A percentile compares a stretch with the other conserved stretches of the same genome.
Conservation (phyloP, 805 yeast genomes). For the Saturnispora zaruensis region DNA sequence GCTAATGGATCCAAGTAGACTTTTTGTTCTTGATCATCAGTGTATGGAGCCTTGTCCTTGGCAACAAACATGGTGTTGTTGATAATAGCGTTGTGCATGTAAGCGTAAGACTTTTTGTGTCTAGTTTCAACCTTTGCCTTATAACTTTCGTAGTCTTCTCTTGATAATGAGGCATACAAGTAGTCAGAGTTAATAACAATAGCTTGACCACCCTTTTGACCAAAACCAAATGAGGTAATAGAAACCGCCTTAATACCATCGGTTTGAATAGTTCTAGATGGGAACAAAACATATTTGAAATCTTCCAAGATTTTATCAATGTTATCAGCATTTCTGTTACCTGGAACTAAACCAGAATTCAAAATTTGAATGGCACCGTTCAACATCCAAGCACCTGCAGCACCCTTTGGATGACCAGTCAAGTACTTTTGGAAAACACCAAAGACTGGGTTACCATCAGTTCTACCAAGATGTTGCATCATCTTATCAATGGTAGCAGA, state of each 20-base stretch:
- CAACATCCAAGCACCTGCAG: slow-evolving; percentile 99
- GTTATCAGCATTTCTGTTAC: slow-evolving; percentile 98
- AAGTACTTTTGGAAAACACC: slow-evolving; percentile 99
- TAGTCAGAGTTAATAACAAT: slow-evolving; percentile 88
- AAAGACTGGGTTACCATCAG: slow-evolving; percentile 94
- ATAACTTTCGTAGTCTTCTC: slow-evolving; percentile 63
- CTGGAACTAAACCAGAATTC: slow-evolving; percentile 86
- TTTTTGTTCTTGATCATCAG: slow-evolving; percentile 75
- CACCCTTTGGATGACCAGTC: slow-evolving; percentile 99
- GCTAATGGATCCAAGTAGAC: slow-evolving; percentile 97
- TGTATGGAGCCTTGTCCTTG: slow-evolving; percentile 89
- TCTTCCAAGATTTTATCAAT: slow-evolving; percentile 77
- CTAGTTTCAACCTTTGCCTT: slow-evolving; percentile 51
- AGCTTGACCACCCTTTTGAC: slow-evolving; percentile 99
- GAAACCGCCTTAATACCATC: slow-evolving; percentile 97
- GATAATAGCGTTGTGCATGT: slow-evolving; percentile 91
- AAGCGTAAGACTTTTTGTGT: slow-evolving; percentile 84
- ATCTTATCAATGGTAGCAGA: slow-evolving; percentile 81
- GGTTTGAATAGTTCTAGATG: slow-evolving; percentile 87
- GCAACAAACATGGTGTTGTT: slow-evolving; percentile 86
- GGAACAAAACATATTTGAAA: slow-evolving; percentile 84
- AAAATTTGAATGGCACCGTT: slow-evolving; percentile 94
- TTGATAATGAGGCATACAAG: slow-evolving; percentile 74
- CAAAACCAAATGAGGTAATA: slow-evolving; percentile 96
- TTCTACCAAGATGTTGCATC: slow-evolving; percentile 93